A percentile compares a stretch with the other conserved stretches of the same genome.
Evolutionary conservation across 2,329 filamentous ascomycete species (phyloP).

Genomic region (Microcyclospora tardicrescens): DNA sequence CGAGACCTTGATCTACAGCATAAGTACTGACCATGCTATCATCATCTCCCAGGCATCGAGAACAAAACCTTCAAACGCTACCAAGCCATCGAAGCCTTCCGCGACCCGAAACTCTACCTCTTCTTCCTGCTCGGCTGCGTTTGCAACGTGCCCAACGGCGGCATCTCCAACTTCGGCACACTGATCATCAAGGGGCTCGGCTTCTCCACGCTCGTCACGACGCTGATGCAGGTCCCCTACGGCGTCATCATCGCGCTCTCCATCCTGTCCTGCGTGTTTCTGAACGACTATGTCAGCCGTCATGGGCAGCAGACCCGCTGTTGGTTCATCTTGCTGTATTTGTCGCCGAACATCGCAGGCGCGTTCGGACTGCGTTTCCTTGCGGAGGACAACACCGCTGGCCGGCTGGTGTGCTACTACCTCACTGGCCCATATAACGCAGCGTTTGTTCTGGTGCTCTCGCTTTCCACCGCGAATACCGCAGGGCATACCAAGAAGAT

Average conservation of each 20-base stretch:
- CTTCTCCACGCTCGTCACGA: constrained; percentile 41
- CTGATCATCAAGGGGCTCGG: constrained; percentile 47
- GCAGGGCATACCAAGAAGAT: constrained; percentile 51
- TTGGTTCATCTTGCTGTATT: constrained; percentile 42
- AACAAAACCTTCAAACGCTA: constrained; percentile 42
- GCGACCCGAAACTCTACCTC: constrained; percentile 47
- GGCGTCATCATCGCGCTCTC: constrained; percentile 38
- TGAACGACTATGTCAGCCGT: constrained; percentile 30
- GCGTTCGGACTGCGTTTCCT: constrained; percentile 46
- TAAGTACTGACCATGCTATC: neutral
- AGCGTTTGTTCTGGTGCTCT: constrained; percentile 40
- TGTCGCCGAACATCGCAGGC: constrained; percentile 47
- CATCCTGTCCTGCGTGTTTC: constrained; percentile 36
- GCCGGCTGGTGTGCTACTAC: constrained; percentile 46
- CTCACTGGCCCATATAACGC: constrained; percentile 37
- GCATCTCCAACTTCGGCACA: constrained; percentile 46
- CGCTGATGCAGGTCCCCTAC: constrained; percentile 41
- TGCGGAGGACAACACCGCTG: constrained; percentile 36
- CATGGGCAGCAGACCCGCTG: constrained; percentile 21
- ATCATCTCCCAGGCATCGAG: too few relatives aligned
- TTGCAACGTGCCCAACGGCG: constrained; percentile 43
- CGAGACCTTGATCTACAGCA: neutral
- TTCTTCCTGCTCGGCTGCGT: constrained; percentile 41
- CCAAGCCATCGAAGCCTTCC: constrained; percentile 44
- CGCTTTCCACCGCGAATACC: constrained; percentile 38